Percentiles rank a stretch among this genome's conserved stretches.
These are phyloP conservation scores for Daldinia caldariorum DNA, from an alignment of 495 filamentous ascomycete species.

Conservation along the genomic window DNA sequence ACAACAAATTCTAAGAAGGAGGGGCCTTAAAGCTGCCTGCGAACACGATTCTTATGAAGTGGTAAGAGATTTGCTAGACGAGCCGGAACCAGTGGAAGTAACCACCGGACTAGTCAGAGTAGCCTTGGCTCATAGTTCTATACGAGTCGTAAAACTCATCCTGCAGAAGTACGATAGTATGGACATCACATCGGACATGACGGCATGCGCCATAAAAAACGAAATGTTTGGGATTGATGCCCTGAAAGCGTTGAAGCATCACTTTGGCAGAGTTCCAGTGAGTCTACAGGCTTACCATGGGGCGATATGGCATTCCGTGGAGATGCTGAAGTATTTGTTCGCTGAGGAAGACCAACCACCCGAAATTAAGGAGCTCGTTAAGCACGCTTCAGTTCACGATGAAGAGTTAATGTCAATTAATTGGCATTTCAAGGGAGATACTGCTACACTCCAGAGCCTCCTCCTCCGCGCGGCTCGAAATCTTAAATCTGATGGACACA, in stretches of 20 bases:
- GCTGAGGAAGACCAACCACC: not conserved
- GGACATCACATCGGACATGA: not conserved
- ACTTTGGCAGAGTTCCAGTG: not conserved
- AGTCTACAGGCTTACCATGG: not conserved
- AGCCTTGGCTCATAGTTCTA: not conserved
- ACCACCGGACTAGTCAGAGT: not conserved
- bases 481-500: not conserved
- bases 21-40: not conserved
- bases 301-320: not conserved
- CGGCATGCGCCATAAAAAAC: not conserved
- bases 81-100: not conserved
- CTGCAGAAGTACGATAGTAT: not conserved
- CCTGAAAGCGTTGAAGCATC: not conserved
- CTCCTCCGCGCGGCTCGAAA: not conserved
- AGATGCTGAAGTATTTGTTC: not conserved
- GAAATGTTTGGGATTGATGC: not conserved
- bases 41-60: not conserved
- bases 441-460: not conserved
- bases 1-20: not conserved
- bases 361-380: not conserved
- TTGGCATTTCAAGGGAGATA: not conserved
- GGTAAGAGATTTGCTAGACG: not conserved
- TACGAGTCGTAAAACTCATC: not conserved
- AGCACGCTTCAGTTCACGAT: not conserved
- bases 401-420: not conserved